phyloP scores from a whole-genome alignment of 495 filamentous ascomycete species.

The Letharia columbiana region DNA sequence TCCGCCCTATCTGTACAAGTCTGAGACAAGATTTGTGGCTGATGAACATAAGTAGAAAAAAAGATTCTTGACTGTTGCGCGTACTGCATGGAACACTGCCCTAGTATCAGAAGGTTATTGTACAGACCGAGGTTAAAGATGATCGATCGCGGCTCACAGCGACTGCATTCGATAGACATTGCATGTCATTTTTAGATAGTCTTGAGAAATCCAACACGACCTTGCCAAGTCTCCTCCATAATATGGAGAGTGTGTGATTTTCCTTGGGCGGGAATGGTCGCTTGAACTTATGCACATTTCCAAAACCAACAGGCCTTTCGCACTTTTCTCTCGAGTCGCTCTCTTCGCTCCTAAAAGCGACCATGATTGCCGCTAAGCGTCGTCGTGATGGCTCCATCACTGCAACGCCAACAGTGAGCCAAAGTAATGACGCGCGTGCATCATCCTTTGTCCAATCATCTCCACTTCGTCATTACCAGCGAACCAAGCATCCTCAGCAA shows the following conservation, averaged over 20 bases:
- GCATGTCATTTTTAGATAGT: background rate
- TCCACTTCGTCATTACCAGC: background rate
- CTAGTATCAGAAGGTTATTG: background rate
- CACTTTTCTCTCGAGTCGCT: background rate
- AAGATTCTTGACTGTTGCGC: background rate
- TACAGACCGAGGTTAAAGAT: background rate
- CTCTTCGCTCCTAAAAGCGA: background rate
- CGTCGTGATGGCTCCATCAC: constrained; percentile 3
- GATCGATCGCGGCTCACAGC: background rate
- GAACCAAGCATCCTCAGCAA: constrained; percentile 1
- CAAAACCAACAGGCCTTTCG: background rate
- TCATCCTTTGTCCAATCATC: constrained; percentile 13
- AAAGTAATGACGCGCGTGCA: constrained; percentile 9
- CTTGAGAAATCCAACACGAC: background rate
- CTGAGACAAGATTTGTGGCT: background rate
- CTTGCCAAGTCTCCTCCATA: background rate
- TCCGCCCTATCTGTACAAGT: background rate
- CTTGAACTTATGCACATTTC: background rate
- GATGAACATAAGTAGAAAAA: background rate
- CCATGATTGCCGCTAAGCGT: constrained; percentile 12
- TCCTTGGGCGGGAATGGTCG: background rate
- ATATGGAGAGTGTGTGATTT: background rate
- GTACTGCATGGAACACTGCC: background rate
- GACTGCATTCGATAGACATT: background rate
- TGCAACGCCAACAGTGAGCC: constrained; percentile 10